phyloP scores from a whole-genome alignment of 805 yeast genomes.

The Candida dajiaensis region DNA sequence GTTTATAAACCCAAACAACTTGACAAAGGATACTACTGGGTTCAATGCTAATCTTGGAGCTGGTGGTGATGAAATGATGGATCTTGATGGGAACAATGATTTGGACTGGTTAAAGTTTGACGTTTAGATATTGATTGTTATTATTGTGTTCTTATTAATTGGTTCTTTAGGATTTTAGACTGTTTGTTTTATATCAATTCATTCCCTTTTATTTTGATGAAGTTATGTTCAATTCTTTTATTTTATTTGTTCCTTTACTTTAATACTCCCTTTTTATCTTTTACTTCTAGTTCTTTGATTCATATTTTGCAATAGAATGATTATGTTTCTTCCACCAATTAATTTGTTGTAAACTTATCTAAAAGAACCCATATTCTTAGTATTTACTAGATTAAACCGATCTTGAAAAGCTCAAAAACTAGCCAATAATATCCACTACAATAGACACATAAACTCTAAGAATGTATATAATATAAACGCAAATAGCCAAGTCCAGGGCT shows the following conservation, averaged over 20 bases:
- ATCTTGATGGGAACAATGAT: constrained; percentile 18
- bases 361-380: too few species aligned
- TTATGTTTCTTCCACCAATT: too few species aligned
- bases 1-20: constrained; percentile 3
- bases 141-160: background rate
- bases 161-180: too few species aligned
- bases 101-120: constrained; percentile 27
- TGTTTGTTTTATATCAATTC: background rate
- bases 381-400: too few species aligned
- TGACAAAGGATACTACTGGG: background rate
- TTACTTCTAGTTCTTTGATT: too few species aligned
- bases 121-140: constrained; percentile 5
- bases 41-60: background rate
- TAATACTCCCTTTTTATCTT: background rate
- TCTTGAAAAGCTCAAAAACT: too few species aligned
- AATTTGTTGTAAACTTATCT: too few species aligned
- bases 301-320: background rate
- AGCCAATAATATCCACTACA: too few species aligned
- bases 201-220: background rate
- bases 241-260: background rate
- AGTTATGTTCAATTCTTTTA: background rate
- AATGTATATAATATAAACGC: too few species aligned
- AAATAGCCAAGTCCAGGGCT: too few species aligned
- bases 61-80: constrained; percentile 10
- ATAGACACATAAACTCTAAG: too few species aligned